phyloP scores from a whole-genome alignment of 805 yeast genomes.

The Yarrowia deformans region DNA sequence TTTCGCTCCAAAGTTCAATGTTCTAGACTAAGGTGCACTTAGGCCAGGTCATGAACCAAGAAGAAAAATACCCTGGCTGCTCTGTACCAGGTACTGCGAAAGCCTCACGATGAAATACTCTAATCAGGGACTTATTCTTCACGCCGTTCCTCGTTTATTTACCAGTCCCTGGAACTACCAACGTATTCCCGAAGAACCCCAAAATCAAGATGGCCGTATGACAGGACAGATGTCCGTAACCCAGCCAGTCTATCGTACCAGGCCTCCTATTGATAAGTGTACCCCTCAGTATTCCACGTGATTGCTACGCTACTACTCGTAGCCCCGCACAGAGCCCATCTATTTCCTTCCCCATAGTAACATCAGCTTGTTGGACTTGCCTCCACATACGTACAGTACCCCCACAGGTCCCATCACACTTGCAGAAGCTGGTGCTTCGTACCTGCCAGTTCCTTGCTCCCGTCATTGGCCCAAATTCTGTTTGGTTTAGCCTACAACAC shows the following conservation, averaged over 20 bases:
- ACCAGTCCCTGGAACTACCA: neutral
- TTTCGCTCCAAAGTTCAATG: neutral
- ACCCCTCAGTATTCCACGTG: constrained; percentile 12
- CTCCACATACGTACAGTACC: neutral
- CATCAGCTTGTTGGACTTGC: neutral
- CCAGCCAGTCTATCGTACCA: neutral
- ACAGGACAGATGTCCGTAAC: neutral
- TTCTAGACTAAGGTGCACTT: constrained; percentile 19
- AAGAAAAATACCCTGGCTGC: neutral
- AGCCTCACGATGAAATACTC: constrained; percentile 18
- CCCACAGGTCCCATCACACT: constrained; percentile 30
- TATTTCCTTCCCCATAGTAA: neutral
- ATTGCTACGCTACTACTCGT: constrained; percentile 3
- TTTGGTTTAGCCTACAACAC: constrained; percentile 8
- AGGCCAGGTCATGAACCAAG: constrained; percentile 10
- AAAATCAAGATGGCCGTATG: neutral
- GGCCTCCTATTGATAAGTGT: constrained; percentile 5
- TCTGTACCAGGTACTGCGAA: neutral
- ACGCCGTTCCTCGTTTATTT: neutral
- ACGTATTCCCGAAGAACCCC: neutral
- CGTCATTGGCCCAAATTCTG: constrained; percentile 28
- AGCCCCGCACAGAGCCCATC: neutral
- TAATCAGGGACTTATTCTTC: neutral
- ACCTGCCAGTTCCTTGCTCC: constrained; percentile 22
- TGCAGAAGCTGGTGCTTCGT: constrained; percentile 21